A percentile compares a stretch with the other conserved stretches of the same genome.
Evolutionary conservation across 1,284 basidiomycete genomes (phyloP).

Genomic region (Cutaneotrichosporon mucoides): DNA sequence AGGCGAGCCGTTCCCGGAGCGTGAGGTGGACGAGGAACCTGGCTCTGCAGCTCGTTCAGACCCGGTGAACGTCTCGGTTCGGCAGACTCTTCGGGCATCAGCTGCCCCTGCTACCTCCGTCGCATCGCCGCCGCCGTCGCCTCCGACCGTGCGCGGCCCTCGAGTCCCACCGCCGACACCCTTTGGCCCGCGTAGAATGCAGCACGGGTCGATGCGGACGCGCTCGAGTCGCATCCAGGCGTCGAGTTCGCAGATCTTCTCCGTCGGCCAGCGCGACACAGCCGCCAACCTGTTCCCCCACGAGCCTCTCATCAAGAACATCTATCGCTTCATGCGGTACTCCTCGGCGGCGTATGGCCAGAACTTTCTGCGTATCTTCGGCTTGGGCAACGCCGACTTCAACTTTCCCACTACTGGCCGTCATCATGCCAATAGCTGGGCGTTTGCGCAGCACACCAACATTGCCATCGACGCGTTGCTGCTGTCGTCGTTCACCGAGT

Average conservation of each 20-base stretch:
- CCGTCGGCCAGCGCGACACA: not conserved
- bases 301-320: constrained; percentile 50
- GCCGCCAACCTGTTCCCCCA: constrained; percentile 46
- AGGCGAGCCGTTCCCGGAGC: constrained; percentile 3
- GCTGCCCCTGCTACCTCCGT: too few relatives aligned
- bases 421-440: constrained; percentile 52
- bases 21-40: constrained; percentile 1
- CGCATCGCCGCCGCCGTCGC: not conserved
- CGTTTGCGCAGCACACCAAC: constrained; percentile 51
- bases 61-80: not conserved
- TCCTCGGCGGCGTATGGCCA: constrained; percentile 52
- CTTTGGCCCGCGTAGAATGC: constrained; percentile 4
- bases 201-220: constrained; percentile 19
- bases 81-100: not conserved
- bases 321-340: constrained; percentile 53
- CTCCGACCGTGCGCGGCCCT: constrained; percentile 1
- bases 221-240: constrained; percentile 19
- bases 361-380: constrained; percentile 52
- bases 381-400: constrained; percentile 50
- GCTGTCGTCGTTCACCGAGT: constrained; percentile 52
- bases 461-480: constrained; percentile 52
- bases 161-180: constrained; percentile 17
- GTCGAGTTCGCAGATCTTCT: constrained; percentile 17
- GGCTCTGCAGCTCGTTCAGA: not conserved
- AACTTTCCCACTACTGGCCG: constrained; percentile 51